Base-by-base conservation (phyloP, 1,284 basidiomycete species). In the Nidula niveotomentosa region DNA sequence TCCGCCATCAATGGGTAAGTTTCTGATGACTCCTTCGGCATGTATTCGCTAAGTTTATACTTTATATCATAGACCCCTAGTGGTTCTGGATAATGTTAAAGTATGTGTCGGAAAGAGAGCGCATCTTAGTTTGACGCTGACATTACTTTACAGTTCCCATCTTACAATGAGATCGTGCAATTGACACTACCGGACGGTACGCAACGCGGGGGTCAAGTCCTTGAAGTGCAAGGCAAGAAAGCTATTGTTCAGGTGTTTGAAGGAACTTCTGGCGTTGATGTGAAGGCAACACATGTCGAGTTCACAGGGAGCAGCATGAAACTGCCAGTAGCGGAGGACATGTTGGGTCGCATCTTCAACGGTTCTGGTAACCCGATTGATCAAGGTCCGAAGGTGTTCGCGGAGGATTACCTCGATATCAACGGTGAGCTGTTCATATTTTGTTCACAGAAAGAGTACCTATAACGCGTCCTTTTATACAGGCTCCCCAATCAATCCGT, bases 241-340 rank as follows among this genome's bases (percentile, higher is more conserved):
- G 97, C 97, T 48, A 95, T 99, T 67, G 96, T 99, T 12, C 96
- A 99, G 72, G 95, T 99, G 58, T 99, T 99, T 67, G 97, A 99
- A 73, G 97, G 97, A 53, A 99, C 97, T 7, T 88, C 95, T 5
- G 97, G 97, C 50, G 93, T 99, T 55, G 97, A 99, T 74, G 97
- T 99, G 62, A 95, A 93, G 70, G 86, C 93, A 30, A 99, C 97
- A 2, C 96, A 97, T 72, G 93, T 99, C 71, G 94, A 98, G 70
- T 99, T 99, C 73, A 96, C 96, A 30, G 97, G 97, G 44, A 92
- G 90, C 64, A 94, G 93, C 69, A 99, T 99, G 97, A 98, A 98
- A 74, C 82, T 99, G 12, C 96, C 96, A 56, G 97, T 99, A 18
- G 94, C 94, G n/a, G 97, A 99, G 74, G 97, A 99, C 78, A 98